Conservation (phyloP, 805 yeast species). For the Suhomyces vadensis region DNA sequence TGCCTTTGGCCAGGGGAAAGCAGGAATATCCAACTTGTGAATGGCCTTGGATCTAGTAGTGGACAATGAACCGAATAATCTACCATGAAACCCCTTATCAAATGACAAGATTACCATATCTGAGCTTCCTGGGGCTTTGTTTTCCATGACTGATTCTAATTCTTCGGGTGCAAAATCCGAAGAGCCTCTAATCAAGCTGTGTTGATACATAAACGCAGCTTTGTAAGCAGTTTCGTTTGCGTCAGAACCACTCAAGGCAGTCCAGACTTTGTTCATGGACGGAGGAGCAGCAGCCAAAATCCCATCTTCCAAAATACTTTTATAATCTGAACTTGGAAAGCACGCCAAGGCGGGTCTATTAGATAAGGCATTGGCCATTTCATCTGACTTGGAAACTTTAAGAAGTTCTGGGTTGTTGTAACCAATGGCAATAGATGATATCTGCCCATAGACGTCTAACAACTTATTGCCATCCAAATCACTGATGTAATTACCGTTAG, state of each 20-base stretch:
- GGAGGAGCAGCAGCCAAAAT: conserved; percentile 65
- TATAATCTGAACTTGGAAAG: conserved; percentile 39
- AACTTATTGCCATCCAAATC: conserved; percentile 44
- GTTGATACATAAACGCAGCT: conserved; percentile 69
- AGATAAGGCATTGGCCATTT: conserved; percentile 42
- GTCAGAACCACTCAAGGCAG: conserved; percentile 66
- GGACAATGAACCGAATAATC: conserved; percentile 56
- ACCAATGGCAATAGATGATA: conserved; percentile 45
- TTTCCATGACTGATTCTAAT: conserved; percentile 49
- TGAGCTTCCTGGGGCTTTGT: conserved; percentile 52
- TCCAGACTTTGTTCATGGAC: conserved; percentile 61
- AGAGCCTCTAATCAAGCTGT: conserved; percentile 52
- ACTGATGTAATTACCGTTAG: conserved; percentile 42
- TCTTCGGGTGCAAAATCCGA: conserved; percentile 48
- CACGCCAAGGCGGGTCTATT: conserved; percentile 49
- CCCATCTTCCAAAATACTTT: conserved; percentile 48
- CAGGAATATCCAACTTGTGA: conserved; percentile 61
- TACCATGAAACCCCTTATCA: conserved; percentile 57
- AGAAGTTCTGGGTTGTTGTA: conserved; percentile 44
- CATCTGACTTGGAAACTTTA: conserved; percentile 39
- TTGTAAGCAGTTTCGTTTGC: conserved; percentile 72
- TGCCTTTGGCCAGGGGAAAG: conserved; percentile 59
- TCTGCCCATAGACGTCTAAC: conserved; percentile 45
- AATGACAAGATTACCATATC: conserved; percentile 55
- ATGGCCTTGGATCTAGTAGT: conserved; percentile 58